Evolutionary conservation across 306 rosid species (phyloP), one percentile per base, ranked within the genome.

Genomic region (Vigna hirtella): DNA sequence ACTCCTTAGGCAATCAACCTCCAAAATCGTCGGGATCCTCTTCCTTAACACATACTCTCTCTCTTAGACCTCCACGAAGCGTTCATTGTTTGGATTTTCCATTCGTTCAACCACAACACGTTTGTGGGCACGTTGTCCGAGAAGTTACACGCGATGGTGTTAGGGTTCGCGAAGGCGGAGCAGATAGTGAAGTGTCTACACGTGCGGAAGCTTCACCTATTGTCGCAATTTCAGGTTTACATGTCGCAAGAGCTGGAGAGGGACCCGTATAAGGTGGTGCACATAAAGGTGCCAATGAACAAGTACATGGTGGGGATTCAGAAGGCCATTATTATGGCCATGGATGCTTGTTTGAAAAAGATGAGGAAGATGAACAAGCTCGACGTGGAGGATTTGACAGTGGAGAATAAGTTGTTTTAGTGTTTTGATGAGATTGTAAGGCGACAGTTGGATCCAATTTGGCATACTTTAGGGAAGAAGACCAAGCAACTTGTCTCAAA

Each of bases 271-370:
- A 90, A 70, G 34, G 98, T 95, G 71, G 95, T 94, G 65, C 97
- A 94, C 56, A 81, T 92, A 1, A 83, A 97, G 74, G 93, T 94
- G 55, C 93, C 94, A 0, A 94, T 90, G 97, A 89, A 85, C 9
- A 91, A 78, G 56, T 78, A 82, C 55, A 94, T 92, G 98, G 74
- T 85, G 83, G 97, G 90, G 74, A 92, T 95, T 71, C 97, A 95
- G 87, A 91, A 80, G 67, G 91, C 97, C 0, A 88, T 95, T 4
- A 11, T 92, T 9, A 97, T 92, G 87, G 97, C 92, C 7, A 90
- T 95, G 97, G 98, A 91, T 26, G 98, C 93, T n/a, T 94, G 98
- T 75, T 78, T 92, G 87, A 94, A 94, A 86, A 97, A 92, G 82
- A 90, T 95, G 97, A 85, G 95, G 92, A 92, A 89, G 87, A 95